Percentiles rank a stretch among this genome's conserved stretches.
These are phyloP conservation scores for Tinospora cordifolia DNA, from an alignment of 164 flowering plant genomes.

Conservation along the genomic window DNA sequence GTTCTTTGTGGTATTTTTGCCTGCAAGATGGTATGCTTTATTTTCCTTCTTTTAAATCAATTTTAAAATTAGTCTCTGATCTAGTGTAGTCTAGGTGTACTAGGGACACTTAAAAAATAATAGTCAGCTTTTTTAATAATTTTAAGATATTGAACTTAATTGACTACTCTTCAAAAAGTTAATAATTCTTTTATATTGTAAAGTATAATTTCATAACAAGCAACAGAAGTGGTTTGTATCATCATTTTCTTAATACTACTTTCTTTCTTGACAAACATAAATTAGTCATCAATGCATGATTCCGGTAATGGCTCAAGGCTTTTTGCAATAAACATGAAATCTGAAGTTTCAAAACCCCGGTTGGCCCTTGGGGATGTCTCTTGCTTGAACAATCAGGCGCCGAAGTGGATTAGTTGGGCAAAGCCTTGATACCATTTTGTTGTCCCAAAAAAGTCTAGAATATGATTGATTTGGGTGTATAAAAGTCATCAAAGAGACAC, in stretches of 20 bases:
- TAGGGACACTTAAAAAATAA: background rate
- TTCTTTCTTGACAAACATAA: background rate
- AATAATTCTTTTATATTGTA: background rate
- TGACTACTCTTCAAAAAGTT: background rate
- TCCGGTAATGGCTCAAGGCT: no score
- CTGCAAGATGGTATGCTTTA: conserved; percentile 67
- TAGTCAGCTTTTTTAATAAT: background rate
- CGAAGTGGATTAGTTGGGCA: no score
- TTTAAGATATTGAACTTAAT: background rate
- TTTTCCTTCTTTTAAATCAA: background rate
- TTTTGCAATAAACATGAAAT: no score
- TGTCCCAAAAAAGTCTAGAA: no score
- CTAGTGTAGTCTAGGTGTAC: background rate
- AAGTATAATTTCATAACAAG: background rate
- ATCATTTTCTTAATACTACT: background rate
- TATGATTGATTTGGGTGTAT: background rate
- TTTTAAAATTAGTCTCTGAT: background rate
- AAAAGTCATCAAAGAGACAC: background rate
- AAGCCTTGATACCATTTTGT: no score
- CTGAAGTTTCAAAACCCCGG: no score
- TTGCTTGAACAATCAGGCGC: no score
- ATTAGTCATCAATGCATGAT: no score
- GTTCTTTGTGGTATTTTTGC: conserved; percentile 55
- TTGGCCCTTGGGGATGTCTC: no score
- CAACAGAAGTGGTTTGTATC: background rate